Evolutionary conservation across 352 stramenopile genomes (phyloP).

Genomic region (Phytophthora fragariae): DNA sequence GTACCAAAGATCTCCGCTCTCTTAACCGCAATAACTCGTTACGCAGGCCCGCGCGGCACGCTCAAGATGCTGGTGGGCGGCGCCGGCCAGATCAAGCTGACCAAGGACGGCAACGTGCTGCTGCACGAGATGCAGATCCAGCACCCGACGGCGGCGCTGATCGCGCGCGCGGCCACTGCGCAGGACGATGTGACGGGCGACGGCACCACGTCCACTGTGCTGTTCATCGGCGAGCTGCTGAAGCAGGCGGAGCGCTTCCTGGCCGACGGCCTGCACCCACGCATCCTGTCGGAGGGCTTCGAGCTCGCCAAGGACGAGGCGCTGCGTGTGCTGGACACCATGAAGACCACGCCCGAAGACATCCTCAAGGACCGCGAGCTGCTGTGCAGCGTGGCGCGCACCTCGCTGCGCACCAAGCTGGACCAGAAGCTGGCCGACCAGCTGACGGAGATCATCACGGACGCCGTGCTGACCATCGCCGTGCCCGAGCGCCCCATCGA

Average conservation of each 20-base stretch:
- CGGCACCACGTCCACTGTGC: slow-evolving; percentile 98
- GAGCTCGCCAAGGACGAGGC: slow-evolving; percentile 96
- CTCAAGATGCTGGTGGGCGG: slow-evolving; percentile 99
- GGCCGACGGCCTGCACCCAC: slow-evolving; percentile 97
- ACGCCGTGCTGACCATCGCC: slow-evolving; percentile 96
- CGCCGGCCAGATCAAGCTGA: slow-evolving; percentile 99
- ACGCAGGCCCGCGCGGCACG: slow-evolving; percentile 95
- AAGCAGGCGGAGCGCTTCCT: slow-evolving; percentile 98
- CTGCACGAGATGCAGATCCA: slow-evolving; percentile 99
- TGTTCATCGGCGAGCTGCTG: slow-evolving; percentile 99
- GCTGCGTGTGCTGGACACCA: slow-evolving; percentile 94
- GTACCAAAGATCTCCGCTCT: slow-evolving; percentile 6
- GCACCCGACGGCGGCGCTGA: slow-evolving; percentile 98
- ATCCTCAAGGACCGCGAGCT: slow-evolving; percentile 96
- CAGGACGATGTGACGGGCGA: slow-evolving; percentile 97
- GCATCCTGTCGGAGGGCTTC: slow-evolving; percentile 98
- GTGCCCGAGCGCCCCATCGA: slow-evolving; percentile 91
- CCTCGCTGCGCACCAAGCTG: slow-evolving; percentile 98
- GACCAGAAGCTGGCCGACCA: slow-evolving; percentile 93
- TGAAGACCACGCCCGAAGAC: slow-evolving; percentile 87
- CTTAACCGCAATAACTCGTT: not conserved
- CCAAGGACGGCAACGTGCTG: slow-evolving; percentile 99
- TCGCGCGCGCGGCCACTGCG: slow-evolving; percentile 98
- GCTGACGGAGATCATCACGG: slow-evolving; percentile 97
- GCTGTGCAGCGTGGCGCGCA: slow-evolving; percentile 94